Percentiles rank a stretch among this genome's conserved stretches.
Evolutionary conservation across 352 stramenopile genomes (phyloP).

Genomic region (Pythium insidiosum): DNA sequence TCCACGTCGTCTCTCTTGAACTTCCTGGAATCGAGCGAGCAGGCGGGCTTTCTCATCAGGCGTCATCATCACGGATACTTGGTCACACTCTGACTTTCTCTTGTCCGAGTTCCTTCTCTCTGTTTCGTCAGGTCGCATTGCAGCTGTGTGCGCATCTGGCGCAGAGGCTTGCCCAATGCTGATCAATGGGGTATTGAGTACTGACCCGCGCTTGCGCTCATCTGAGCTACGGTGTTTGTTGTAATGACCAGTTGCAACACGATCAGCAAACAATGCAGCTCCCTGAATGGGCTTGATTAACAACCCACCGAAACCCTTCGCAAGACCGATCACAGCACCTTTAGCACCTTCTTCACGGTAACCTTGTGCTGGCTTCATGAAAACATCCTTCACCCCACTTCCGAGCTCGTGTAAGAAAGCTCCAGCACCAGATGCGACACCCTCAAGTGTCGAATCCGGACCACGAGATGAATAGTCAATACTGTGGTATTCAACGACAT

Average conservation of each 20-base stretch:
- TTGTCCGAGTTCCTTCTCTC: not conserved
- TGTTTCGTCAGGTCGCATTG: conserved; percentile 36
- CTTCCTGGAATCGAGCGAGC: too few species aligned
- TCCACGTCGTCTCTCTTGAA: too few species aligned
- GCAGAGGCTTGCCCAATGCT: too few species aligned
- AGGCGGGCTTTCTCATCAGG: conserved; percentile 30
- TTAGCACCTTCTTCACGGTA: conserved; percentile 52
- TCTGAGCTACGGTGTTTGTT: conserved; percentile 40
- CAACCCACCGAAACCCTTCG: conserved; percentile 38
- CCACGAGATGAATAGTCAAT: conserved; percentile 59
- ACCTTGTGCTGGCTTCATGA: conserved; percentile 46
- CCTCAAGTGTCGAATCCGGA: conserved; percentile 39
- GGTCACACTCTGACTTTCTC: conserved; percentile 14
- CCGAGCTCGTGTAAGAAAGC: conserved; percentile 61
- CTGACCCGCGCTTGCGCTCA: conserved; percentile 33
- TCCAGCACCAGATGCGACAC: conserved; percentile 37
- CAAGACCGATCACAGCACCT: conserved; percentile 48
- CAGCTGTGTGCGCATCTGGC: conserved; percentile 36
- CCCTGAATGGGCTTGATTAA: conserved; percentile 50
- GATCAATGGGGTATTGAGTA: too few species aligned
- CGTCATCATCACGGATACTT: conserved; percentile 36
- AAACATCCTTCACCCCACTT: conserved; percentile 48
- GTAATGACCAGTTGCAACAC: conserved; percentile 52
- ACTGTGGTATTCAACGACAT: conserved; percentile 52
- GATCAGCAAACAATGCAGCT: conserved; percentile 51